phyloP scores from a whole-genome alignment of 352 stramenopile species.

The Pythium vanterpoolii region DNA sequence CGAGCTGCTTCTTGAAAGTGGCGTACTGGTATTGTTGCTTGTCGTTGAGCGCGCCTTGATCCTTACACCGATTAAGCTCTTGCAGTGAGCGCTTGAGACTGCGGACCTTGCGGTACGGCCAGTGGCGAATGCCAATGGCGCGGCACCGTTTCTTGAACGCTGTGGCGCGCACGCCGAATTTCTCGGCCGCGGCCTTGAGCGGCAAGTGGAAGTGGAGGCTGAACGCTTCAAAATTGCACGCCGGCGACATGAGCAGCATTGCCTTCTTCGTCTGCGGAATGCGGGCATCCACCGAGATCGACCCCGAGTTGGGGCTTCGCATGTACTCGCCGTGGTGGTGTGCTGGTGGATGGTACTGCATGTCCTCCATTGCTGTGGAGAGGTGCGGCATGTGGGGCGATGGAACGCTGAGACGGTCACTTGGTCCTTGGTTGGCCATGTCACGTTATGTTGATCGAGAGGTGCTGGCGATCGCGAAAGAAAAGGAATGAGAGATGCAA shows the following conservation, averaged over 20 bases:
- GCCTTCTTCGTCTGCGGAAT: conserved; percentile 38
- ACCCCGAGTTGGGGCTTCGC: conserved; percentile 22
- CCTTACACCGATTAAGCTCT: conserved; percentile 59
- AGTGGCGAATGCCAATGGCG: conserved; percentile 58
- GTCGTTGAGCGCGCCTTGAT: conserved; percentile 61
- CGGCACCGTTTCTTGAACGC: conserved; percentile 63
- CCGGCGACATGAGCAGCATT: conserved; percentile 48
- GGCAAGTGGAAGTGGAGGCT: conserved; percentile 58
- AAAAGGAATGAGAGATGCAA: conserved; percentile 5
- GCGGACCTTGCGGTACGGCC: conserved; percentile 60
- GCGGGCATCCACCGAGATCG: conserved; percentile 22
- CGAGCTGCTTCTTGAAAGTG: conserved; percentile 66
- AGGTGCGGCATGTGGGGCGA: conserved; percentile 12
- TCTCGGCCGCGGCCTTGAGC: conserved; percentile 56
- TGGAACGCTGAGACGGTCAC: conserved; percentile 11
- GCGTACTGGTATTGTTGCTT: conserved; percentile 70
- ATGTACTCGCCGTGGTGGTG: conserved; percentile 32
- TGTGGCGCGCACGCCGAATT: conserved; percentile 56
- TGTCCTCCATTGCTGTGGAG: conserved; percentile 4
- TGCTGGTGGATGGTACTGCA: conserved; percentile 1
- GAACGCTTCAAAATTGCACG: conserved; percentile 36
- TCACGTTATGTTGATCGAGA: background rate
- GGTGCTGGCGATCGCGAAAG: background rate
- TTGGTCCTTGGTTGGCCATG: background rate
- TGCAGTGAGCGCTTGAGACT: conserved; percentile 55